Evolutionary conservation across 1,139 yeast species (phyloP).

Genomic region (Geotrichum candidum): DNA sequence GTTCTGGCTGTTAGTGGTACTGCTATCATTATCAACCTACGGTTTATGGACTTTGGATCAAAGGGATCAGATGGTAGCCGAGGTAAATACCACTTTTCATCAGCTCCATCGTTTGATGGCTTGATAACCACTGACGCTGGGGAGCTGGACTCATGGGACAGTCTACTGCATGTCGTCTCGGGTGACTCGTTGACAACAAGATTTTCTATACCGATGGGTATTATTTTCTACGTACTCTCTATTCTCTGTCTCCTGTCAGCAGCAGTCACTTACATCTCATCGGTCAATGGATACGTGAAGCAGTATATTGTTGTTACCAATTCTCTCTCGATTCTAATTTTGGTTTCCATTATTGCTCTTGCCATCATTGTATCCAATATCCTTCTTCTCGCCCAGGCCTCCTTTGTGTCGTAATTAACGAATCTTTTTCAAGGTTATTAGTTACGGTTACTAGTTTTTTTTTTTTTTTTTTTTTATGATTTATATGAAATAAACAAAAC

Average conservation of each 20-base stretch:
- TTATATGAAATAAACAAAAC: not conserved
- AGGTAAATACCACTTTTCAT: not conserved
- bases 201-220: constrained; percentile 21
- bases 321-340: constrained; percentile 16
- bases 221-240: constrained; percentile 24
- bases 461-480: not conserved
- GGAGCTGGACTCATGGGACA: not conserved
- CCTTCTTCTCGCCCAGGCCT: constrained; percentile 1
- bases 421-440: not conserved
- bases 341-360: constrained; percentile 22
- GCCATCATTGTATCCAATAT: constrained; percentile 17
- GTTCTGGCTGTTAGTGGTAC: constrained; percentile 30
- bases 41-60: constrained; percentile 2
- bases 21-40: constrained; percentile 24
- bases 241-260: constrained; percentile 21
- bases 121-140: not conserved
- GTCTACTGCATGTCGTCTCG: not conserved
- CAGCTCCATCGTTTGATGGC: not conserved
- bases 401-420: not conserved
- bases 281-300: constrained; percentile 24
- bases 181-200: not conserved
- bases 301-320: constrained; percentile 25
- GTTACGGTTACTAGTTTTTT: not conserved
- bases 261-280: constrained; percentile 24
- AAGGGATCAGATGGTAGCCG: not conserved